phyloP scores from a whole-genome alignment of 2,329 filamentous ascomycete genomes.

The Biscogniauxia mediterranea region DNA sequence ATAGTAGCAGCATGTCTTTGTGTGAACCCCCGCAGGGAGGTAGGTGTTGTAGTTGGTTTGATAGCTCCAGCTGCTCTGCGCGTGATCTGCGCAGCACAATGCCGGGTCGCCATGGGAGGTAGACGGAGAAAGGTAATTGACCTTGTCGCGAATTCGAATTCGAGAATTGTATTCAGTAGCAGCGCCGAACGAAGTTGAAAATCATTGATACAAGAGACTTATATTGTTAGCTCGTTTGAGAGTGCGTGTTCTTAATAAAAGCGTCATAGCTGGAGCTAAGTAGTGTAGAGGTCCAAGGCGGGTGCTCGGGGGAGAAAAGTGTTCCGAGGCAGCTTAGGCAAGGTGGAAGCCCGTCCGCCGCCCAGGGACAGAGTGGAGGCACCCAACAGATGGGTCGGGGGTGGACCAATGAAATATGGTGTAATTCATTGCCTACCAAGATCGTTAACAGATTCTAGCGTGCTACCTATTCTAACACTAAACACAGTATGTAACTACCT shows the following conservation, averaged over 20 bases:
- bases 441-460: too few relatives aligned
- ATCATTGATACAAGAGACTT: too few relatives aligned
- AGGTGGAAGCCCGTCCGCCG: too few relatives aligned
- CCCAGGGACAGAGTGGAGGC: too few relatives aligned
- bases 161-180: neutral
- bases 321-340: neutral
- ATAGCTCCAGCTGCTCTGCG: conserved; percentile 28
- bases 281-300: too few relatives aligned
- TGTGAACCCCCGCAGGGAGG: conserved; percentile 25
- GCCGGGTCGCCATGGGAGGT: conserved; percentile 40
- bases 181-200: too few relatives aligned
- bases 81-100: conserved; percentile 38
- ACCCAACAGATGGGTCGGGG: neutral
- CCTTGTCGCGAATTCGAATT: neutral
- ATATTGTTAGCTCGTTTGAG: too few relatives aligned
- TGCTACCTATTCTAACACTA: neutral
- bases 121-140: neutral
- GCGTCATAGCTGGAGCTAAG: too few relatives aligned
- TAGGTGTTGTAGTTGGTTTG: conserved; percentile 18
- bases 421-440: neutral
- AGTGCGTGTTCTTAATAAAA: too few relatives aligned
- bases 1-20: conserved; percentile 29
- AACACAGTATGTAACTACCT: neutral
- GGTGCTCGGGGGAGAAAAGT: neutral
- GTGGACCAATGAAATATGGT: conserved; percentile 14